A percentile compares a stretch with the other conserved stretches of the same genome.
Evolutionary conservation across 2,329 filamentous ascomycete genomes (phyloP).

Genomic region (Davidsoniella neocaledoniae): DNA sequence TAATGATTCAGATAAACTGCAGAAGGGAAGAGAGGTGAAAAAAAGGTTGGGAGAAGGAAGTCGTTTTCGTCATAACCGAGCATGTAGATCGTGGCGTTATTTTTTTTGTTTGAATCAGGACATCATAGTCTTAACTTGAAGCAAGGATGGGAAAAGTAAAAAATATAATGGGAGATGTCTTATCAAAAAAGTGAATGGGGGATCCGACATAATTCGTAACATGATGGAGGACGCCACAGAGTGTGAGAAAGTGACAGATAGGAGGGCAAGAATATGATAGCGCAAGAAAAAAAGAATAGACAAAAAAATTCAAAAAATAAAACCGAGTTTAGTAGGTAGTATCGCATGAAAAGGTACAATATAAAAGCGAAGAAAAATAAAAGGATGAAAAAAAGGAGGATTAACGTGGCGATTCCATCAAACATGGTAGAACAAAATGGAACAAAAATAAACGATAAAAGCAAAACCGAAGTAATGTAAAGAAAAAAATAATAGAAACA

Average conservation of each 20-base stretch:
- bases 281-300: background rate
- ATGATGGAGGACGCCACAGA: slow-evolving; percentile 6
- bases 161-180: no score
- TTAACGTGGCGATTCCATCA: slow-evolving; percentile 11
- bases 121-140: no score
- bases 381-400: background rate
- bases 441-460: slow-evolving; percentile 7
- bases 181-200: background rate
- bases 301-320: slow-evolving; percentile 9
- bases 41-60: background rate
- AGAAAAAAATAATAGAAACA: background rate
- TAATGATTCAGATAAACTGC: background rate
- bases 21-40: no score
- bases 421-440: slow-evolving; percentile 1
- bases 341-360: background rate
- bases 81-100: slow-evolving; percentile 1
- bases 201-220: slow-evolving; percentile 13
- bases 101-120: no score
- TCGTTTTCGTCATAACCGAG: slow-evolving; percentile 3
- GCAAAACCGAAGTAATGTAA: slow-evolving; percentile 1
- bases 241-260: background rate
- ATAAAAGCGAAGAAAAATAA: background rate
- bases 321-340: background rate
- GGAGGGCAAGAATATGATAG: background rate
- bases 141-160: no score